Base-by-base conservation (phyloP, 202 grass and related monocot species). In the Musa balbisiana region DNA sequence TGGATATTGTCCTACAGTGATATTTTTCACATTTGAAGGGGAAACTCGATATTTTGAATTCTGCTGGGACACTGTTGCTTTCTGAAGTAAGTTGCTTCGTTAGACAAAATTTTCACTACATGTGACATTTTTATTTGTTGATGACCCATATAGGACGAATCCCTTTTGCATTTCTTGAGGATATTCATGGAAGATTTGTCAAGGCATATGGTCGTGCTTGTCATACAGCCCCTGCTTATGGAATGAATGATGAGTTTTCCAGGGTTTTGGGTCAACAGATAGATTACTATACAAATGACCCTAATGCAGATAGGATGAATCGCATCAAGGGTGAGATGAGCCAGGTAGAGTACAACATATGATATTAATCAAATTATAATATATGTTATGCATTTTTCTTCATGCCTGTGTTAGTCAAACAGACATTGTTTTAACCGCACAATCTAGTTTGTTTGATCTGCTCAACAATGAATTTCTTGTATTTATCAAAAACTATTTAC, bases 231-330 rank as follows among this genome's bases (percentile, higher is more conserved):
- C 90, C 88, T 84, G 93, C 90, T 16, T 97, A 97, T 72, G 78
- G 62, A 11, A 97, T 97, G 93, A 97, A 97, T 25, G 93, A 97
- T 78, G 93, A 97, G 63, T 97, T 97, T 79, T 97, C 93, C 50
- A 91, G 90, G 86, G 88, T 97, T 49, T 75, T 97, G 21, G 87
- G 69, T 65, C 90, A 97, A 54, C 93, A 97, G 52, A 97, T 97
- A 82, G 90, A 97, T 12, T 93, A 97, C 60, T 97, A 91, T 76
- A 93, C 93, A 25, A 97, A 93, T 79, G 93, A 97, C 62, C 93
- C 93, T 56, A 93, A 84, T 51, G 83, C 93, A 5, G 93, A 97
- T 64, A 92, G 86, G 80, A 93, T 93, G 79, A 97, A 91, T 27
- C 93, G 90, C 52, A 93, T 97, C 72, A 91, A 85, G 84, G 90